Percentiles rank a stretch among this genome's conserved stretches.
These are phyloP conservation scores for Dichotomocladium elegans DNA, from an alignment of 371 early-diverging fungal genomes.

Conservation along the genomic window DNA sequence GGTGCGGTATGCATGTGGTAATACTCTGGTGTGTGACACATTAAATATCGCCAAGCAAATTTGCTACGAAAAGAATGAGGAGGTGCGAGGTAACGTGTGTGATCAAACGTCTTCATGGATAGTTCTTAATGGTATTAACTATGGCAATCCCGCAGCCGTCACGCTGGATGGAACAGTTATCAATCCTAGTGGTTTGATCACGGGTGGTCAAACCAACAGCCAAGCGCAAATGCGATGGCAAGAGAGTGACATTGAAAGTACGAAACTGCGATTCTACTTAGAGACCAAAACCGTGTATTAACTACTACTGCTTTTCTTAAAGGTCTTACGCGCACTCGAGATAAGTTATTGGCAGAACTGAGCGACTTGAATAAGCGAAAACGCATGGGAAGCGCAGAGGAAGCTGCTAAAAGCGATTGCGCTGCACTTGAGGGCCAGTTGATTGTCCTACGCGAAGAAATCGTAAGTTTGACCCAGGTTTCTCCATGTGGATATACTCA, in stretches of 20 bases:
- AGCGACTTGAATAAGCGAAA: conserved; percentile 69
- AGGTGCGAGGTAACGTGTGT: conserved; percentile 82
- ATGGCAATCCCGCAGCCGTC: conserved; percentile 53
- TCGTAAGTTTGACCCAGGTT: conserved; percentile 28
- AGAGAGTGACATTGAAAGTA: conserved; percentile 74
- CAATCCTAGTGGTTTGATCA: conserved; percentile 94
- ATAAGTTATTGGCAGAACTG: conserved; percentile 67
- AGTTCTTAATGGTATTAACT: background rate
- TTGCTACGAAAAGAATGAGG: conserved; percentile 73
- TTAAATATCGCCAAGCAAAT: conserved; percentile 82
- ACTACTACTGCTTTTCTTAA: no score
- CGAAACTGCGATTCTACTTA: no score
- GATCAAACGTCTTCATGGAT: no score
- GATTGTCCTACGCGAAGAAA: conserved; percentile 55
- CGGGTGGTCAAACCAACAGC: conserved; percentile 68
- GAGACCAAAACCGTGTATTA: no score
- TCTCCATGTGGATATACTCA: no score
- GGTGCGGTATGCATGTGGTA: conserved; percentile 86
- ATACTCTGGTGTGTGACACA: conserved; percentile 86
- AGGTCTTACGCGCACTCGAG: conserved; percentile 64
- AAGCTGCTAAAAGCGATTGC: conserved; percentile 53
- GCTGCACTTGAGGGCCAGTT: conserved; percentile 60
- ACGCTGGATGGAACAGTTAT: conserved; percentile 93
- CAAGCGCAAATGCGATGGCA: conserved; percentile 75
- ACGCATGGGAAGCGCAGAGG: conserved; percentile 67